Conservation (phyloP, 768 basidiomycete genomes). For the Termitomyces heimii region DNA sequence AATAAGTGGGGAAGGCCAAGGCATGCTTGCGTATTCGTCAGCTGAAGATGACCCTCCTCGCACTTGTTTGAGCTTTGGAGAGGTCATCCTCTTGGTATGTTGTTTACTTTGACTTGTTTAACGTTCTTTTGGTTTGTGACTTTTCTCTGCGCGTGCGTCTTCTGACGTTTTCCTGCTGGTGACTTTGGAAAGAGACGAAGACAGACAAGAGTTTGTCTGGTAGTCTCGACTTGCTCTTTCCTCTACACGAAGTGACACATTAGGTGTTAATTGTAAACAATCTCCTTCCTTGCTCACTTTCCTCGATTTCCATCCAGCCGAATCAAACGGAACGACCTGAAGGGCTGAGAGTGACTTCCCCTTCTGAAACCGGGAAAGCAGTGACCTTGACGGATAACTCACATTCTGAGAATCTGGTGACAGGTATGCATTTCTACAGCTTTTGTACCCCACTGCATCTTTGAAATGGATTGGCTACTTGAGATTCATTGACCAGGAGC, state of each 20-base stretch:
- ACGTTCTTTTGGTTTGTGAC: neutral
- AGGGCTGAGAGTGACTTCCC: neutral
- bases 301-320: neutral
- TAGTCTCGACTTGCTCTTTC: neutral
- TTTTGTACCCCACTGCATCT: neutral
- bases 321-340: neutral
- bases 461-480: neutral
- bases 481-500: neutral
- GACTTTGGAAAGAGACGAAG: neutral
- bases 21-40: neutral
- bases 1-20: neutral
- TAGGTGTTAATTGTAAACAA: neutral
- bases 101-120: neutral
- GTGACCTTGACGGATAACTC: neutral
- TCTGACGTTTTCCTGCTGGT: neutral
- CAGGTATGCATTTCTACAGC: neutral
- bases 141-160: neutral
- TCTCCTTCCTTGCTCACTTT: neutral
- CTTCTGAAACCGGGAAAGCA: neutral
- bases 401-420: neutral
- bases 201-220: neutral
- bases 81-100: slow-evolving; percentile 1
- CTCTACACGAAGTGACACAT: neutral
- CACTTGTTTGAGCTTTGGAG: slow-evolving; percentile 1
- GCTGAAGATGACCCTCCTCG: neutral